These are phyloP conservation scores for Fusarium citri DNA, from an alignment of 2,329 filamentous ascomycete genomes.

Conservation along the genomic window DNA sequence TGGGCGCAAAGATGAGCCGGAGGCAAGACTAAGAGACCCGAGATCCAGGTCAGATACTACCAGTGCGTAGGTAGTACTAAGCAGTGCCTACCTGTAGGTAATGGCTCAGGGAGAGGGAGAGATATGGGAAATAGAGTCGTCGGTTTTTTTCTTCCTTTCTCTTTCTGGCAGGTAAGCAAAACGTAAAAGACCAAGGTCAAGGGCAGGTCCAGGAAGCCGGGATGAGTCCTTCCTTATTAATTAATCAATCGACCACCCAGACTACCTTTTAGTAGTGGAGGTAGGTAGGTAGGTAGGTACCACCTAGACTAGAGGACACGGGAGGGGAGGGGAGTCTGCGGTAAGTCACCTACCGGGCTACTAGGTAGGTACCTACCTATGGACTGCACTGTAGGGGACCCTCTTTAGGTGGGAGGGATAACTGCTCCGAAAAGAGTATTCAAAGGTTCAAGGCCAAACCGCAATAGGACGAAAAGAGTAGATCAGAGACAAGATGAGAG, in stretches of 20 bases:
- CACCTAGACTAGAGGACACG: conserved; percentile 15
- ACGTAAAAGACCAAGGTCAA: conserved; percentile 12
- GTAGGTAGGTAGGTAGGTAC: neutral
- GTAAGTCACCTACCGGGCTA: neutral
- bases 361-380: neutral
- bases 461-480: conserved; percentile 17
- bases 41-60: neutral
- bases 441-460: conserved; percentile 23
- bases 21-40: conserved; percentile 27
- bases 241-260: neutral
- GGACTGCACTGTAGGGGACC: conserved; percentile 1
- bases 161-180: neutral
- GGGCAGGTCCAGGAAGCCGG: conserved; percentile 17
- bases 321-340: conserved; percentile 11
- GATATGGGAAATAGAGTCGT: conserved; percentile 31
- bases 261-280: neutral
- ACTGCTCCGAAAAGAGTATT: conserved; percentile 35
- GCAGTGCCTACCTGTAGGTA: neutral
- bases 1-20: conserved; percentile 38
- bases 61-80: neutral
- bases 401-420: conserved; percentile 36
- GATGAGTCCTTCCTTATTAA: conserved; percentile 40
- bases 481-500: conserved; percentile 27
- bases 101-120: neutral
- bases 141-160: neutral